These are phyloP conservation scores for Phialocephala subalpina DNA, from an alignment of 2,329 filamentous ascomycete genomes.

Conservation along the genomic window DNA sequence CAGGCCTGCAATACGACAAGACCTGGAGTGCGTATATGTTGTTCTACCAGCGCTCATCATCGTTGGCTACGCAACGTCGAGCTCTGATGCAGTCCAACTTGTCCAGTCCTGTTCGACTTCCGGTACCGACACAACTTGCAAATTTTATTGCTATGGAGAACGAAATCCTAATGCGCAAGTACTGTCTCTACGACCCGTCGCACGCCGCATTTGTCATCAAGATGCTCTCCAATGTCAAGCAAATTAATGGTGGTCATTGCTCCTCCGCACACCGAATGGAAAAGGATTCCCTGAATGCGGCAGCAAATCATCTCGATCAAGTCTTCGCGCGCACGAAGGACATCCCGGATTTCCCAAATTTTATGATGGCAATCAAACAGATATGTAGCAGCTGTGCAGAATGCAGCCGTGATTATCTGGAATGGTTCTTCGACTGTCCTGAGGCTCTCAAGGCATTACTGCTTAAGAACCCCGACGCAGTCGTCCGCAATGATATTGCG, in stretches of 20 bases:
- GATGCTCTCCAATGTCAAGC: conserved; percentile 65
- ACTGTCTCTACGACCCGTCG: conserved; percentile 79
- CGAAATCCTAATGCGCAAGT: conserved; percentile 74
- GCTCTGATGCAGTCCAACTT: conserved; percentile 49
- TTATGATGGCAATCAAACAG: conserved; percentile 59
- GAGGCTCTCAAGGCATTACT: conserved; percentile 71
- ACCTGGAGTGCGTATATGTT: conserved; percentile 95
- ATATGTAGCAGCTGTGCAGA: conserved; percentile 58
- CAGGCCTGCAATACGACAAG: conserved; percentile 63
- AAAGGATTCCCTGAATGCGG: conserved; percentile 60
- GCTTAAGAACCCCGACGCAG: conserved; percentile 63
- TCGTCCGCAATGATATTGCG: conserved; percentile 62
- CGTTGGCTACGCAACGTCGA: conserved; percentile 63
- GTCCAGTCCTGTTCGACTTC: conserved; percentile 53
- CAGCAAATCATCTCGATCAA: conserved; percentile 76
- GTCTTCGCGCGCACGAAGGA: conserved; percentile 78
- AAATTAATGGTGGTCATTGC: conserved; percentile 57
- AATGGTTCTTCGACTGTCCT: conserved; percentile 65
- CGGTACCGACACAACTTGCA: conserved; percentile 54
- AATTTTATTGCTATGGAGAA: conserved; percentile 77
- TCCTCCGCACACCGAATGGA: conserved; percentile 56
- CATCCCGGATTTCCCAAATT: conserved; percentile 64
- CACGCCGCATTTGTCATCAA: conserved; percentile 73
- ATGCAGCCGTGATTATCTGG: conserved; percentile 66
- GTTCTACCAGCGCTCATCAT: conserved; percentile 87